Base-by-base conservation (phyloP, 345 rosid genomes). In the Corchorus olitorius region DNA sequence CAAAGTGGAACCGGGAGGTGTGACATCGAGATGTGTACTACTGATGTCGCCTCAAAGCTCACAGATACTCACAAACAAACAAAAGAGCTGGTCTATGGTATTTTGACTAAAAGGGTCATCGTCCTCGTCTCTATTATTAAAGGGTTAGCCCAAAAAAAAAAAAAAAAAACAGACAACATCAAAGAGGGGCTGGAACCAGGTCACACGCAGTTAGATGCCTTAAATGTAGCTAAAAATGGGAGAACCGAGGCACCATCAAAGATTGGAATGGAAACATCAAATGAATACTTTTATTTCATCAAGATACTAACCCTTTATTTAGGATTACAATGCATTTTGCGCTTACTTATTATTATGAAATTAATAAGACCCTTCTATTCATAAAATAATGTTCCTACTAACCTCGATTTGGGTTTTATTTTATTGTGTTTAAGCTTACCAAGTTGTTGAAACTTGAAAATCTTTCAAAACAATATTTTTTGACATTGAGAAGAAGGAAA, bases 391-490 rank as follows among this genome's bases (percentile, higher is more conserved):
- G 76, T 9, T 11, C 33, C 14, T 69, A 14, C 2, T 8, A 41
- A 55, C 79, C 84, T 83, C 82, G 82, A 80, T 77, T 78, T 78
- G 48, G 37, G 33, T 20, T 56, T 56, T 82, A 69, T 71, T 81
- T 52, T 60, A 73, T 46, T 72, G 39, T 22, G 16, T 46, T 64
- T 54, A 76, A 77, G 80, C 80, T 85, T 77, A 87, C 90, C 89
- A 81, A 88, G 87, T 79, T 80, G 86, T 88, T 83, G 87, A 91
- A 91, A 88, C 92, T 86, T 86, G 87, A 79, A 79, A 81, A 86
- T 65, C 66, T 75, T 0, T 27, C 27, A 27, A 61, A 79, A 77
- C 76, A 82, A 89, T 63, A 70, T 74, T 73, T 27, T 39, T 81
- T 81, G 81, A 83, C 86, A 84, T 78, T 58, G 48, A 76, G 73